Conservation (phyloP, 495 filamentous ascomycete genomes). For the Penicillium cinerascens region DNA sequence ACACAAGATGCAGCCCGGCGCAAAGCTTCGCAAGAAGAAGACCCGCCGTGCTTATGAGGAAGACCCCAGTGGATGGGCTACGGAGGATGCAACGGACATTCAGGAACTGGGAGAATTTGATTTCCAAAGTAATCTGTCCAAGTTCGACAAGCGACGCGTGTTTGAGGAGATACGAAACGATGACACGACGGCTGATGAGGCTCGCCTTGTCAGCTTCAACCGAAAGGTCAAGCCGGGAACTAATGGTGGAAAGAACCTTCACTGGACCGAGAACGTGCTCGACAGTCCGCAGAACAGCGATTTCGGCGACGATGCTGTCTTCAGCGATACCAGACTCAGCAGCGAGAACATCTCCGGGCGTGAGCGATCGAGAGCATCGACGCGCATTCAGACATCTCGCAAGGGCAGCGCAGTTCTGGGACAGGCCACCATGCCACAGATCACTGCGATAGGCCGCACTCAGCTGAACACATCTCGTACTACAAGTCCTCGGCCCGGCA, state of each 20-base stretch:
- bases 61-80: slow-evolving; percentile 87
- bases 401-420: slow-evolving; percentile 56
- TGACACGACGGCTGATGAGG: slow-evolving; percentile 82
- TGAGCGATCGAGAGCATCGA: slow-evolving; percentile 49
- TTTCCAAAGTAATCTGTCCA: slow-evolving; percentile 79
- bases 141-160: slow-evolving; percentile 87
- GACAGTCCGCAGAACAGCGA: slow-evolving; percentile 66
- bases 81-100: slow-evolving; percentile 94
- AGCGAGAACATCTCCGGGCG: slow-evolving; percentile 53
- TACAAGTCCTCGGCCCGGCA: slow-evolving; percentile 41
- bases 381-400: slow-evolving; percentile 52
- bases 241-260: slow-evolving; percentile 82
- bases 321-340: slow-evolving; percentile 53
- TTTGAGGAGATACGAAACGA: slow-evolving; percentile 87
- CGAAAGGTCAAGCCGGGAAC: slow-evolving; percentile 72
- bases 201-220: slow-evolving; percentile 86
- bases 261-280: slow-evolving; percentile 89
- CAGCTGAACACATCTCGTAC: slow-evolving; percentile 40
- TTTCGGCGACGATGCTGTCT: slow-evolving; percentile 58
- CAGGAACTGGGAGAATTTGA: slow-evolving; percentile 94
- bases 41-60: slow-evolving; percentile 50
- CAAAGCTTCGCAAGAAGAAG: slow-evolving; percentile 52
- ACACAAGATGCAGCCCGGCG: slow-evolving; percentile 18
- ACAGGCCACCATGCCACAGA: slow-evolving; percentile 33
- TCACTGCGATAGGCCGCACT: slow-evolving; percentile 35